Percentiles rank a stretch among this genome's conserved stretches.
Conservation (phyloP, 129 eudicot genomes). For the carrot (Daucus carota) region DH1_v3.0 NC_030388.2:32252501-32253000, state of each 20-base stretch:
- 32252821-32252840: not conserved
- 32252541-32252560: constrained; percentile 47
- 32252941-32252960: not conserved
- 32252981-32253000: not conserved
- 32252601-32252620: constrained; percentile 35
- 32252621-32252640: constrained; percentile 7
- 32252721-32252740: constrained; percentile 15
- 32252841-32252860: constrained; percentile 4
- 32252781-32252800: constrained; percentile 5
- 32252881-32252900: not conserved
- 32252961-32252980: not conserved
- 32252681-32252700: constrained; percentile 19
- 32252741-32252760: constrained; percentile 17
- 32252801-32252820: not conserved
- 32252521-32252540: constrained; percentile 48
- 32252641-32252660: not conserved
- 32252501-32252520: constrained; percentile 1
- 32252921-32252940: constrained; percentile 9
- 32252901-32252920: not conserved
- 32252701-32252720: constrained; percentile 10
- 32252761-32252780: constrained; percentile 12
- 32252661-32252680: not conserved
- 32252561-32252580: constrained; percentile 18
- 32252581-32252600: constrained; percentile 38
- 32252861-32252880: not conserved